phyloP scores from a whole-genome alignment of 108 stramenopile genomes.

The Thalassiosira profunda region DNA sequence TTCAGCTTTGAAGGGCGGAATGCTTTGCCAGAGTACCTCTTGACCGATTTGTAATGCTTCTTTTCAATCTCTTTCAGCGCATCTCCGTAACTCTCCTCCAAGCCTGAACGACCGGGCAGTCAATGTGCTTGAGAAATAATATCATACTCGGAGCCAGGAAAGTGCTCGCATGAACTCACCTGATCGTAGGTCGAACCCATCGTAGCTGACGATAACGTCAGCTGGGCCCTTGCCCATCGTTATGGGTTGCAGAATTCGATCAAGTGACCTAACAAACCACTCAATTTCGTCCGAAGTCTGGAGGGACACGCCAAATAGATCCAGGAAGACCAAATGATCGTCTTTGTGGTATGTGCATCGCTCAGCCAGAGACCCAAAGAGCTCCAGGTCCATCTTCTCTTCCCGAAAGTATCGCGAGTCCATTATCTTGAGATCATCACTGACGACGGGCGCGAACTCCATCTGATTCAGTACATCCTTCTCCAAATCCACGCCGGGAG shows the following conservation, averaged over 20 bases:
- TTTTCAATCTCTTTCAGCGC: constrained; percentile 19
- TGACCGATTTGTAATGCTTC: constrained; percentile 55
- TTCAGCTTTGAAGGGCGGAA: constrained; percentile 60
- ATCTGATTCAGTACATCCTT: constrained; percentile 82
- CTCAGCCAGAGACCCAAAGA: constrained; percentile 64
- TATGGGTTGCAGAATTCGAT: constrained; percentile 40
- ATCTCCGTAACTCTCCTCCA: constrained; percentile 51
- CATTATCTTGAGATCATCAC: constrained; percentile 64
- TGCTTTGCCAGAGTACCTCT: constrained; percentile 61
- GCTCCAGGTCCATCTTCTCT: constrained; percentile 60
- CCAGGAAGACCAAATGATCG: constrained; percentile 64
- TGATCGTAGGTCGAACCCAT: constrained; percentile 55
- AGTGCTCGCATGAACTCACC: no score
- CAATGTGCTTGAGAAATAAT: no score
- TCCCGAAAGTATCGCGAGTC: constrained; percentile 61
- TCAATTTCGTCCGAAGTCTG: constrained; percentile 55
- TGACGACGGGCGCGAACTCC: constrained; percentile 72
- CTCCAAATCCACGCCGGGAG: constrained; percentile 83
- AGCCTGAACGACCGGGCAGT: no score
- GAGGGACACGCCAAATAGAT: constrained; percentile 67
- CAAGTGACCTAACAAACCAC: constrained; percentile 50
- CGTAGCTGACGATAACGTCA: constrained; percentile 65
- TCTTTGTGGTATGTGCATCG: constrained; percentile 51
- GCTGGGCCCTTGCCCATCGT: constrained; percentile 46
- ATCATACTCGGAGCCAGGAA: no score